phyloP scores from a whole-genome alignment of 2,329 filamentous ascomycete species.

The Penicillium sp. region DNA sequence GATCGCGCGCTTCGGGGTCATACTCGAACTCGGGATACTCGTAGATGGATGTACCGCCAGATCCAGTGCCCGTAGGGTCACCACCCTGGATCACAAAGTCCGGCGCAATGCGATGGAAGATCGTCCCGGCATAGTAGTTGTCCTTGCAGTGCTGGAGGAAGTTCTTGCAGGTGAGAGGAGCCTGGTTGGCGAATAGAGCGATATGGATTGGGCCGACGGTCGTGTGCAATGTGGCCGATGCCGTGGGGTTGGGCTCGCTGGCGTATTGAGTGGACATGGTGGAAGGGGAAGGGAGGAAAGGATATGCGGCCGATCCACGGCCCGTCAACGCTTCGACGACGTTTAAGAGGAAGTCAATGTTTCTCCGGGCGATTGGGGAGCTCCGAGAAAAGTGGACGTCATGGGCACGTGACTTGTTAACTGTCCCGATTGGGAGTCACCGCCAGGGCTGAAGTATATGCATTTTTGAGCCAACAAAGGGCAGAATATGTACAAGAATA shows the following conservation, averaged over 20 bases:
- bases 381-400: conserved; percentile 29
- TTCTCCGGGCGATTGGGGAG: conserved; percentile 6
- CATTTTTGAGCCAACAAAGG: background rate
- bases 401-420: conserved; percentile 30
- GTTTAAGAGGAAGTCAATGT: background rate
- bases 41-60: conserved; percentile 90
- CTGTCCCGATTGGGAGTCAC: background rate
- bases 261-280: conserved; percentile 90
- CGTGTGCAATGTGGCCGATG: conserved; percentile 88
- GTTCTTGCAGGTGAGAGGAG: conserved; percentile 88
- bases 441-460: background rate
- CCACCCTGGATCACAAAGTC: conserved; percentile 94
- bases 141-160: conserved; percentile 95
- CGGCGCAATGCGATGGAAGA: conserved; percentile 91
- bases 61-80: conserved; percentile 89
- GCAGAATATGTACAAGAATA: conserved; percentile 9
- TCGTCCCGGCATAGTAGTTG: conserved; percentile 91
- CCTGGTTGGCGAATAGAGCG: conserved; percentile 94
- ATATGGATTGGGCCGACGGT: conserved; percentile 87
- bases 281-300: conserved; percentile 6
- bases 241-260: conserved; percentile 91
- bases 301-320: conserved; percentile 8
- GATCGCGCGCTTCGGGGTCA: conserved; percentile 57
- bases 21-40: conserved; percentile 69
- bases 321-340: conserved; percentile 3